Conservation (phyloP, 768 basidiomycete species). For the Sporobolomyces roseus region DNA sequence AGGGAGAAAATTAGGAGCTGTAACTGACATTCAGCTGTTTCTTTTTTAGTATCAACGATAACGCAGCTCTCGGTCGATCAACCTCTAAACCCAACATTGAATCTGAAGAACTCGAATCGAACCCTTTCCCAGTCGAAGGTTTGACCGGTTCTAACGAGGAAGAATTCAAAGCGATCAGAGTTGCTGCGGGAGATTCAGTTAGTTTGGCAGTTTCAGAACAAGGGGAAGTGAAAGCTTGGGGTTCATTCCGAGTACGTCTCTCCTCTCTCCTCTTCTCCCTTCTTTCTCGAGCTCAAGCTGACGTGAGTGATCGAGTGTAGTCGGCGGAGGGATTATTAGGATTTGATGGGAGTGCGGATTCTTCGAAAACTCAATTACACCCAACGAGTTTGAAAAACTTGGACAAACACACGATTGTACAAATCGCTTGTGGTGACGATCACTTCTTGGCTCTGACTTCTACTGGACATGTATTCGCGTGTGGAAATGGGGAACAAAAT, state of each 20-base stretch:
- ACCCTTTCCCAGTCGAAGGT: slow-evolving; percentile 47
- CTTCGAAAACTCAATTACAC: slow-evolving; percentile 64
- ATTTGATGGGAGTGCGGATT: slow-evolving; percentile 58
- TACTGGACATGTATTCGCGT: slow-evolving; percentile 78
- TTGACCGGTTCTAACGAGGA: slow-evolving; percentile 50
- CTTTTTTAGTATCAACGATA: slow-evolving; percentile 50
- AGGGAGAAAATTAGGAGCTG: no score
- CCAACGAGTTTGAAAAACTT: slow-evolving; percentile 50
- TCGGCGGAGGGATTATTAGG: slow-evolving; percentile 74
- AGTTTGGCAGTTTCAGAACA: slow-evolving; percentile 74
- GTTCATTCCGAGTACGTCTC: slow-evolving; percentile 70
- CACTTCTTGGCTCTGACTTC: slow-evolving; percentile 85
- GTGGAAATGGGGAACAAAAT: slow-evolving; percentile 85
- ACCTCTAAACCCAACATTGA: slow-evolving; percentile 47
- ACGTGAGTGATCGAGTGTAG: slow-evolving; percentile 13
- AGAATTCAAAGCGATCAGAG: slow-evolving; percentile 74
- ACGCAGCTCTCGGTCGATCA: slow-evolving; percentile 50
- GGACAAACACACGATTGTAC: slow-evolving; percentile 56
- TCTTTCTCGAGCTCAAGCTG: background rate
- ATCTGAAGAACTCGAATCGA: slow-evolving; percentile 50
- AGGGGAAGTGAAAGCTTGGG: slow-evolving; percentile 83
- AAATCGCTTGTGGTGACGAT: slow-evolving; percentile 77
- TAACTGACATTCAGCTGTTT: no score
- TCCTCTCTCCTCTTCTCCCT: background rate
- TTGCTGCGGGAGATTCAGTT: slow-evolving; percentile 82